Percentiles rank a stretch among this genome's conserved stretches.
Conservation (phyloP, 345 rosid genomes). For the Dimocarpus longan region DNA sequence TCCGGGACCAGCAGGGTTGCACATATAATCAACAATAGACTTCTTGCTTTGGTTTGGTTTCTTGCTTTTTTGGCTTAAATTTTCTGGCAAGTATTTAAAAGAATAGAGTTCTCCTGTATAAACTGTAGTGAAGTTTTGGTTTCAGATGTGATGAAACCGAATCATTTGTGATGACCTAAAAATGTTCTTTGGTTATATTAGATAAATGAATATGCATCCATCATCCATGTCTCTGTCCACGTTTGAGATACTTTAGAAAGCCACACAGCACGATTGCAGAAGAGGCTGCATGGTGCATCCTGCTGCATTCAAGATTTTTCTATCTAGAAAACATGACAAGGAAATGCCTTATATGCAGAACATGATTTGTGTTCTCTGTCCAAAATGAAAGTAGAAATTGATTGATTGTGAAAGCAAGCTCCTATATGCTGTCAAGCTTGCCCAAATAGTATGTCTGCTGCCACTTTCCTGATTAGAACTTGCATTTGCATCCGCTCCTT, state of each 20-base stretch:
- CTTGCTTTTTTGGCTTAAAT: not conserved
- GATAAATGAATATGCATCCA: not conserved
- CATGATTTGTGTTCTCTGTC: not conserved
- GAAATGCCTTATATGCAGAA: too few relatives aligned
- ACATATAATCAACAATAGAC: constrained; percentile 10
- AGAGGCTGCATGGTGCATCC: not conserved
- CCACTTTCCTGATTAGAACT: too few relatives aligned
- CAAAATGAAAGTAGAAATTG: too few relatives aligned
- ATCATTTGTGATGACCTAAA: not conserved
- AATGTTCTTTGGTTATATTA: not conserved
- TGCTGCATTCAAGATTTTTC: too few relatives aligned
- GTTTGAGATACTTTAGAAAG: not conserved
- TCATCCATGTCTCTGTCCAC: not conserved
- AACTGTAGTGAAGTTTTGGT: constrained; percentile 9
- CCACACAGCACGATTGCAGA: not conserved
- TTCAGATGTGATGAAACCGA: not conserved
- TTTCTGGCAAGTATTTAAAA: constrained; percentile 1
- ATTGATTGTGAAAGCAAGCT: too few relatives aligned
- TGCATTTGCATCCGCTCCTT: too few relatives aligned
- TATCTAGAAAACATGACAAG: too few relatives aligned
- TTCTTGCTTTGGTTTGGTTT: not conserved
- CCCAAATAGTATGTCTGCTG: too few relatives aligned
- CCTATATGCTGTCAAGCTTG: too few relatives aligned
- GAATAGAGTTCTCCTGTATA: not conserved
- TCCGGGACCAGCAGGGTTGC: constrained; percentile 31